phyloP scores from a whole-genome alignment of 768 basidiomycete species.

The Amanita fuliginea region DNA sequence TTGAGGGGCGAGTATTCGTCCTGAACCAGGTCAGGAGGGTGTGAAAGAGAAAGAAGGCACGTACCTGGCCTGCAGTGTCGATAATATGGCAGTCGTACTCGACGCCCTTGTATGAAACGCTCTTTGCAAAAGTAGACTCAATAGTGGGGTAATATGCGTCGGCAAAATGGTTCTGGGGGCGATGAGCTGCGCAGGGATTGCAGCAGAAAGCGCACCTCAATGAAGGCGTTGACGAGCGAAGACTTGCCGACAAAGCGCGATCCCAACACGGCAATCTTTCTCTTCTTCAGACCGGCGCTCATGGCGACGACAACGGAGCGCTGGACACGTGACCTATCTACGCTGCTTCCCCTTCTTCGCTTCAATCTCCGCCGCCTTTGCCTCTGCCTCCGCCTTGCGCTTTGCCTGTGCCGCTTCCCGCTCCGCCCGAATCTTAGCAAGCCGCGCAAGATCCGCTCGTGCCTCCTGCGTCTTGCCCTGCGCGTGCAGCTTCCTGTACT shows the following conservation, averaged over 20 bases:
- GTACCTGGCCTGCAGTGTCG: constrained; percentile 93
- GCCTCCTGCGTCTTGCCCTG: constrained; percentile 89
- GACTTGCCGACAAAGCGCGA: constrained; percentile 88
- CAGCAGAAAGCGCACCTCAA: constrained; percentile 37
- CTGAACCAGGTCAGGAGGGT: constrained; percentile 24
- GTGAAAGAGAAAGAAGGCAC: constrained; percentile 12
- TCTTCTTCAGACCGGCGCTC: constrained; percentile 46
- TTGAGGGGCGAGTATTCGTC: constrained; percentile 95
- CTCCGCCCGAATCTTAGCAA: constrained; percentile 78
- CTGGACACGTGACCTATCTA: constrained; percentile 8
- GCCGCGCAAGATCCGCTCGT: constrained; percentile 76
- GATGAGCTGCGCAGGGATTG: not conserved
- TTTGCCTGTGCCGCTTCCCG: constrained; percentile 83
- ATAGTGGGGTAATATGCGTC: constrained; percentile 95
- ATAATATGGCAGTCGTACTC: constrained; percentile 97
- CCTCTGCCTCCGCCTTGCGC: constrained; percentile 81
- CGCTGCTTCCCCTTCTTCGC: constrained; percentile 39
- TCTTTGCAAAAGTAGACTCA: constrained; percentile 80
- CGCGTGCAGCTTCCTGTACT: constrained; percentile 77
- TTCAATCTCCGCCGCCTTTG: constrained; percentile 53
- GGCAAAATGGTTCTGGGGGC: constrained; percentile 58
- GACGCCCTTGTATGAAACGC: constrained; percentile 74
- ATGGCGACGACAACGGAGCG: constrained; percentile 7
- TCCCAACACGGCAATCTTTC: constrained; percentile 85
- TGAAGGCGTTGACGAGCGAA: constrained; percentile 88